Base-by-base conservation (phyloP, 1,284 basidiomycete species). In the Porogramme epimiltina region DNA sequence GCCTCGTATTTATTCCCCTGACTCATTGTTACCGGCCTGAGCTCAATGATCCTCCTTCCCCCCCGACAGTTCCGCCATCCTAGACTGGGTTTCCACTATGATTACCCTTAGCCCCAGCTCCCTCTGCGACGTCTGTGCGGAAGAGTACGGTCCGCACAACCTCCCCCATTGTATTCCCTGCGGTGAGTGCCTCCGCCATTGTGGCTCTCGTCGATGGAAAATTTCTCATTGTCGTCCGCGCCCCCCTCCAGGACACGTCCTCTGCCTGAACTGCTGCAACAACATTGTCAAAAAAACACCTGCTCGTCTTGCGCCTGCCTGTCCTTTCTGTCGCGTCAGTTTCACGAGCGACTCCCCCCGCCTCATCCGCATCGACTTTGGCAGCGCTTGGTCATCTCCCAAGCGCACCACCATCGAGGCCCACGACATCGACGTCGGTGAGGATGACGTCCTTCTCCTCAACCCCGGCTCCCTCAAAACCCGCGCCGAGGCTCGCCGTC, bases 51-150 rank as follows among this genome's bases (percentile, higher is more conserved):
- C 61, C 45, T 58, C 63, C 62, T 51, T 63, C 51, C 57, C 57
- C 60, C 53, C 62, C 60, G 60, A 55, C 66, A 66, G 66, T 55
- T 64, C 51, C 54, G 51, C 59, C 61, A 33, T 59, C 58, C 51
- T 58, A 58, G 46, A 60, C 55, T 60, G 63, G 62, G 62, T 59
- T 58, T 58, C 67, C 58, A 46, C 61, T 61, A 90, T 90, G 88
- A 80, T 89, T 73, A 85, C 87, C 67, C 85, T 90, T 68, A 80
- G 75, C 74, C 79, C 84, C 69, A 85, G 85, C 73, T 89, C 85
- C 68, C 79, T 84, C 70, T 90, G 87, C 84, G 87, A 90, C 77
- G 87, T 90, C 65, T 90, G 87, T 76, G 87, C 87, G 67, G 87
- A 89, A 72, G 88, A 90, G 76, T 90, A 80, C 70, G 82, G 84